phyloP scores from a whole-genome alignment of 2,329 filamentous ascomycete genomes.

The Septoria petroselini region DNA sequence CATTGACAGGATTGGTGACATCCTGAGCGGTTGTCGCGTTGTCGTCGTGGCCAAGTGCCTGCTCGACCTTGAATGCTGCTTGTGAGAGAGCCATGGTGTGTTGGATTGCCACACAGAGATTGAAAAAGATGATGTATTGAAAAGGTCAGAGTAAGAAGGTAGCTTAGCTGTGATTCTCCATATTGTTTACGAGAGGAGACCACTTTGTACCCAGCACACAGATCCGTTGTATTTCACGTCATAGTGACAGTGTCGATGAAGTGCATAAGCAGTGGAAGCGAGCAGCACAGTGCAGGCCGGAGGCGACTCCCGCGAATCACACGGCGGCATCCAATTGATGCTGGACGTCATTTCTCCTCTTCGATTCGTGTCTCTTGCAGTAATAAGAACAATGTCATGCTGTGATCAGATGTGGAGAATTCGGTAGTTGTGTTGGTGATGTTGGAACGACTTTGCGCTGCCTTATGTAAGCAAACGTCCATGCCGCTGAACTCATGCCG shows the following conservation, averaged over 20 bases:
- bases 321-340: neutral
- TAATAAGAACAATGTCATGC: neutral
- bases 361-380: neutral
- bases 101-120: too few species aligned
- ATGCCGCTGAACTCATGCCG: constrained; percentile 3
- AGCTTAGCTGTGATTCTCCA: neutral
- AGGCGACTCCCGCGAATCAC: neutral
- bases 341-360: constrained; percentile 7
- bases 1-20: constrained; percentile 59
- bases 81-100: constrained; percentile 53
- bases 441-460: neutral
- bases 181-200: neutral
- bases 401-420: neutral
- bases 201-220: too few species aligned
- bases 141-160: neutral
- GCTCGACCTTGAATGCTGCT: constrained; percentile 66
- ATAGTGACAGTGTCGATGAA: constrained; percentile 3
- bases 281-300: neutral
- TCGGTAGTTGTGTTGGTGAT: neutral
- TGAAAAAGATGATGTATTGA: too few species aligned
- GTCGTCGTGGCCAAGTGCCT: constrained; percentile 64
- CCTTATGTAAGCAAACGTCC: neutral
- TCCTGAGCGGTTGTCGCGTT: constrained; percentile 67
- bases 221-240: neutral
- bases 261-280: constrained; percentile 11